These are phyloP conservation scores for Talaromyces sp. DNA, from an alignment of 2,329 filamentous ascomycete genomes.

Conservation along the genomic window DNA sequence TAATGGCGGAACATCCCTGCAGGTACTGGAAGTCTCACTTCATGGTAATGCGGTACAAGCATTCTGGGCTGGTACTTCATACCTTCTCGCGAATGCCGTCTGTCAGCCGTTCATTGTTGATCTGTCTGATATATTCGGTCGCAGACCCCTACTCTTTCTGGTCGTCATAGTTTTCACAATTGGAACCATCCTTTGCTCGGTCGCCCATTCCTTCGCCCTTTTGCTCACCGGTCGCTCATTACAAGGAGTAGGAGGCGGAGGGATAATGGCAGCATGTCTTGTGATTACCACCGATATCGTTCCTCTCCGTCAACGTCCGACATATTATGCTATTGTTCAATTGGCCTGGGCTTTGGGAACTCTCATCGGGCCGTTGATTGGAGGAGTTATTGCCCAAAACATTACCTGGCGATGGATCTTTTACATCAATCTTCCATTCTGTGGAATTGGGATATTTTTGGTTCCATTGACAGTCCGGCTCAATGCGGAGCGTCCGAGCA, in stretches of 20 bases:
- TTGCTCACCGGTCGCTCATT: constrained; percentile 59
- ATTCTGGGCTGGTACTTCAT: too few species aligned
- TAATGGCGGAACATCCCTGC: too few species aligned
- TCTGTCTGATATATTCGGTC: constrained; percentile 55
- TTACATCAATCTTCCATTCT: constrained; percentile 34
- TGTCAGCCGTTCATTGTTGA: neutral
- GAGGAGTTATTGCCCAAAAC: constrained; percentile 29
- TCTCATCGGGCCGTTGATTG: constrained; percentile 50
- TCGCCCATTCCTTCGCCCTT: constrained; percentile 46
- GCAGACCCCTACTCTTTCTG: constrained; percentile 46
- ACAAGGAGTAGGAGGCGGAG: constrained; percentile 57
- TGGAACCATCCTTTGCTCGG: constrained; percentile 57
- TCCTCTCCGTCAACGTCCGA: constrained; percentile 39
- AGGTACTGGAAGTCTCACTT: too few species aligned
- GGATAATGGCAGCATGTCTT: constrained; percentile 45
- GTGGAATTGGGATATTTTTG: constrained; percentile 22
- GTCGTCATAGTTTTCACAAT: constrained; percentile 53
- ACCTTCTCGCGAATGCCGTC: too few species aligned
- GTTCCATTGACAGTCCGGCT: constrained; percentile 7
- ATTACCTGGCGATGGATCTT: constrained; percentile 34
- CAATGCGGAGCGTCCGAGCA: neutral
- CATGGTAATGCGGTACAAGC: too few species aligned
- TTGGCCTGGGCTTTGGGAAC: constrained; percentile 41
- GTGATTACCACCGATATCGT: constrained; percentile 53
- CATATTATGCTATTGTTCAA: constrained; percentile 28